Conservation (phyloP, 2,329 filamentous ascomycete genomes). For the Diaporthe velutina region DNA sequence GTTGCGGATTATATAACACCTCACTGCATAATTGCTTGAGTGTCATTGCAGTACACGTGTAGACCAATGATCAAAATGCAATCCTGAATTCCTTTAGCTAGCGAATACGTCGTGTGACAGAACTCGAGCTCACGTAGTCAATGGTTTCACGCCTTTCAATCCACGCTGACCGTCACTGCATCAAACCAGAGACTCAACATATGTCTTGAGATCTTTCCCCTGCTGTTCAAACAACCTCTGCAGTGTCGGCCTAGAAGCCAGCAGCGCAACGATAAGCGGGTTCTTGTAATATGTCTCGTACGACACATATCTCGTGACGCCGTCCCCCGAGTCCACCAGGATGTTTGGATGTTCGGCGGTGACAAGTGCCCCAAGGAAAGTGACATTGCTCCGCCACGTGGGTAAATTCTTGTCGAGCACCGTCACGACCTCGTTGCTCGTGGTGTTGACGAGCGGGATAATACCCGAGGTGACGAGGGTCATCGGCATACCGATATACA, state of each 20-base stretch:
- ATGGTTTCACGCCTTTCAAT: too few species aligned
- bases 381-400: constrained; percentile 46
- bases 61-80: not conserved
- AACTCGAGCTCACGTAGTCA: too few species aligned
- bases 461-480: constrained; percentile 44
- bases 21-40: not conserved
- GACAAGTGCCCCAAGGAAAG: not conserved
- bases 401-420: constrained; percentile 38
- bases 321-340: constrained; percentile 42
- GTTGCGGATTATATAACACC: constrained; percentile 8
- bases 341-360: constrained; percentile 41
- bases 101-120: too few species aligned
- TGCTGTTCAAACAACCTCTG: constrained; percentile 27
- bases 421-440: constrained; percentile 45
- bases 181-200: constrained; percentile 13
- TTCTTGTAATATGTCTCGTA: constrained; percentile 47
- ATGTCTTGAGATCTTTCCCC: constrained; percentile 1
- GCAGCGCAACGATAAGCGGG: constrained; percentile 39
- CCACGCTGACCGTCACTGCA: fast-evolving
- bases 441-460: constrained; percentile 43
- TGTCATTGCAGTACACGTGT: not conserved
- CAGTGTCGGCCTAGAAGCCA: constrained; percentile 30
- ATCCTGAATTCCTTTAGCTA: not conserved
- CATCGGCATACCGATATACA: constrained; percentile 46
- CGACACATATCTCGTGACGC: constrained; percentile 44